Evolutionary conservation across 495 filamentous ascomycete genomes (phyloP).

Genomic region (Podospora sp.): DNA sequence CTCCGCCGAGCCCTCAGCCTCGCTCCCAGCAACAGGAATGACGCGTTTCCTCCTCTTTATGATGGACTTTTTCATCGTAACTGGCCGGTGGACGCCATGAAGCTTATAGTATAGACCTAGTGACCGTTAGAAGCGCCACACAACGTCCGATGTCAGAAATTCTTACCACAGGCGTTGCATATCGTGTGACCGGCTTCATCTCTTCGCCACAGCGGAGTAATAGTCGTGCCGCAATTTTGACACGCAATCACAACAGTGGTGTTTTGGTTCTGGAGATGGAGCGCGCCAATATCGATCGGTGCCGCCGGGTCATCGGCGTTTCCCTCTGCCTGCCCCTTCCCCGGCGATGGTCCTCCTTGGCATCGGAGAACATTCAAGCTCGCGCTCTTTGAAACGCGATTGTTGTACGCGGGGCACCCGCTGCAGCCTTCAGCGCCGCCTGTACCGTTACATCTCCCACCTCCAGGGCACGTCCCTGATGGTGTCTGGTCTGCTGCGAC

Average conservation of each 20-base stretch:
- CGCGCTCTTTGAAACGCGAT: slow-evolving; percentile 86
- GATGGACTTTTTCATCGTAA: slow-evolving; percentile 94
- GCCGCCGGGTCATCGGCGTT: slow-evolving; percentile 40
- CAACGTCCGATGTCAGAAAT: background rate
- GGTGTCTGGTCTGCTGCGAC: slow-evolving; percentile 72
- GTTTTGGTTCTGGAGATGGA: slow-evolving; percentile 50
- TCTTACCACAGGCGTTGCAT: slow-evolving; percentile 96
- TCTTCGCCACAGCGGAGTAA: slow-evolving; percentile 93
- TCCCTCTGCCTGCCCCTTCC: slow-evolving; percentile 30
- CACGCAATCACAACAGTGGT: slow-evolving; percentile 86
- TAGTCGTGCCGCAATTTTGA: slow-evolving; percentile 96
- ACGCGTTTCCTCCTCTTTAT: slow-evolving; percentile 97
- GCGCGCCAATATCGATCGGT: slow-evolving; percentile 51
- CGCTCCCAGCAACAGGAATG: slow-evolving; percentile 69
- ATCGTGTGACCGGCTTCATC: slow-evolving; percentile 96
- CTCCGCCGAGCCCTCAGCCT: slow-evolving; percentile 45
- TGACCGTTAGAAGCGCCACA: slow-evolving; percentile 21
- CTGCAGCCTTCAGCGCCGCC: slow-evolving; percentile 95
- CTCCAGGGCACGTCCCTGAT: slow-evolving; percentile 89
- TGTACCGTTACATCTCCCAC: slow-evolving; percentile 94
- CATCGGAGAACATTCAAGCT: slow-evolving; percentile 62
- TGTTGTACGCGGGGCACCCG: slow-evolving; percentile 96
- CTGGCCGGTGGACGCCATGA: slow-evolving; percentile 87
- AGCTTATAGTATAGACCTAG: slow-evolving; percentile 95
- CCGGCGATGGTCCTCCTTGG: slow-evolving; percentile 35